Evolutionary conservation across 805 yeast species (phyloP), one percentile per base, ranked within the genome.

Genomic region (Candida piceae): DNA sequence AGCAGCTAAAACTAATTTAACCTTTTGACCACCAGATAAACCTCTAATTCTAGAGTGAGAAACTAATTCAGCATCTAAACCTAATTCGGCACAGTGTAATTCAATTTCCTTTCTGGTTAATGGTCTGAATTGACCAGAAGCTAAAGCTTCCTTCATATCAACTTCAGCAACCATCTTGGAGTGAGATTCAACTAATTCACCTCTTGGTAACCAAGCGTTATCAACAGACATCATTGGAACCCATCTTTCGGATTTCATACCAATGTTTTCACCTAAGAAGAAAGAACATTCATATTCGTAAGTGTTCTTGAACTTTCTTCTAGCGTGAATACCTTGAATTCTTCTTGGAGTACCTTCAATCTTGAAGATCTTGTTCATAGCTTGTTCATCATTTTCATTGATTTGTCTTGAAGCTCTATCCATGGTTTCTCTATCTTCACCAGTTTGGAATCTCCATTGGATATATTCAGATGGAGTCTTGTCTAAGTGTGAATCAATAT

Each of bases 371-470:
- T 90, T 93, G 89, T 93, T 88, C 98, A 93, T 93, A 66, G 94
- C 86, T 71, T 82, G 78, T 78, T 89, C 97, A 74, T 93, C 98
- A 59, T 77, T 73, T 77, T 93, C 98, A 66, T 84, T 88, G 69
- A 93, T 88, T 70, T 83, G 90, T 80, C 98, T 87, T 71, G 94
- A 87, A 68, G 97, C 98, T 78, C 97, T 86, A 80, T 93, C 98
- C 98, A 93, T 93, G 74, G 98, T 93, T 80, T 93, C 98, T 78
- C 98, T 88, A 74, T 93, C 98, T 79, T 93, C 98, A 89, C 98
- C 98, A 67, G 98, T 93, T 79, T 93, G 98, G 97, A 90, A 93
- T 84, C 98, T 93, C 98, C 98, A 93, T 78, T 93, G 98, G 61
- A 93, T 93, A 78, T 93, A 93, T 79, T 93, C 98, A 63, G 97